A percentile compares a stretch with the other conserved stretches of the same genome.
Conservation (phyloP, 495 filamentous ascomycete species). For the Talaromyces ruber region DNA sequence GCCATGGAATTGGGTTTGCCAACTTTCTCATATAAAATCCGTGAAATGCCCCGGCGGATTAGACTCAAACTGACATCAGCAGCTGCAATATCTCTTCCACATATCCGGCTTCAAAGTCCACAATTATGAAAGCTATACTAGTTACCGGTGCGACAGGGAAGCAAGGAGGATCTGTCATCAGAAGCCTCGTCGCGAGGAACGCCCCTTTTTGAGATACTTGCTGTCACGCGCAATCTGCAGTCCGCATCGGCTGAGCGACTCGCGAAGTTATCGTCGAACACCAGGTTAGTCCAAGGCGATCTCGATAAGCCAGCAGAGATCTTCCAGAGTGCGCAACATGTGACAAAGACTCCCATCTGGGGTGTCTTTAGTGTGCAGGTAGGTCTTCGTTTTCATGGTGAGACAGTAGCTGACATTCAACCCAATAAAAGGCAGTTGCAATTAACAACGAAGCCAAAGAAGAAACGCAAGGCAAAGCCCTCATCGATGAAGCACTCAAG, state of each 20-base stretch:
- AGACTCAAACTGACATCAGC: neutral
- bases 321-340: conserved; percentile 38
- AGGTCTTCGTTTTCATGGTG: conserved; percentile 17
- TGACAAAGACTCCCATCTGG: conserved; percentile 38
- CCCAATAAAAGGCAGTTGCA: conserved; percentile 20
- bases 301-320: conserved; percentile 40
- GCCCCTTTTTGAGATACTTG: conserved; percentile 55
- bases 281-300: conserved; percentile 51
- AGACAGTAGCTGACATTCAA: conserved; percentile 26
- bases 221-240: conserved; percentile 53
- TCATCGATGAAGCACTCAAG: conserved; percentile 51
- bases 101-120: neutral
- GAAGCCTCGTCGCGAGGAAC: conserved; percentile 39
- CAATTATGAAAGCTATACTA: conserved; percentile 31
- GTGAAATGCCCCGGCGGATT: neutral
- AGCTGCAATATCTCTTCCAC: neutral
- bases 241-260: conserved; percentile 47
- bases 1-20: neutral
- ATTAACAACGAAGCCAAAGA: conserved; percentile 40
- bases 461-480: conserved; percentile 50
- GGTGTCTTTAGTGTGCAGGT: conserved; percentile 43
- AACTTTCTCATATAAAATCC: neutral
- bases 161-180: conserved; percentile 57
- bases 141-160: conserved; percentile 66
- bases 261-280: conserved; percentile 27